Evolutionary conservation across 2,329 filamentous ascomycete species (phyloP).

Genomic region (Capronia epimyces): DNA sequence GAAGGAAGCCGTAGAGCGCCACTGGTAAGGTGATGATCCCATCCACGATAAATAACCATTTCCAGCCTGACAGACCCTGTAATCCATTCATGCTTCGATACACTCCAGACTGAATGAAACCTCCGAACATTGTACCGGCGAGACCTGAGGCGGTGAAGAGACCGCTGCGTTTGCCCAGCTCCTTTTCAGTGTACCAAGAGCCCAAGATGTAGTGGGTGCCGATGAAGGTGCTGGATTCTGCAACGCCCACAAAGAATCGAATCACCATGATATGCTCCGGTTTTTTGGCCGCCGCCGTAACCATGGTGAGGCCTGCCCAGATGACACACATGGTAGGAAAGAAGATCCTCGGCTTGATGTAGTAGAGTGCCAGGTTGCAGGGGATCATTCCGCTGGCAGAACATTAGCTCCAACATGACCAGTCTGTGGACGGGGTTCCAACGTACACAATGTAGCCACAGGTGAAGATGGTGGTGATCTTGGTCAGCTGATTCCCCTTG

Average conservation of each 20-base stretch:
- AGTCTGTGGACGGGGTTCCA: neutral
- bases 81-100: conserved; percentile 50
- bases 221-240: conserved; percentile 15
- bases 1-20: conserved; percentile 40
- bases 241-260: conserved; percentile 24
- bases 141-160: conserved; percentile 36
- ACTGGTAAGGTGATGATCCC: conserved; percentile 42
- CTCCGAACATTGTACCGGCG: conserved; percentile 48
- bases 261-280: conserved; percentile 24
- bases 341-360: conserved; percentile 32
- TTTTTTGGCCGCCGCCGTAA: conserved; percentile 15
- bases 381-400: conserved; percentile 30
- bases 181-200: conserved; percentile 30
- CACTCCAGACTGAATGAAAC: conserved; percentile 52
- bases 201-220: conserved; percentile 33
- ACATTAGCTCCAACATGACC: neutral
- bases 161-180: conserved; percentile 37
- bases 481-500: conserved; percentile 35
- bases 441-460: conserved; percentile 21
- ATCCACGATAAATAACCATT: conserved; percentile 40
- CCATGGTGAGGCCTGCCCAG: conserved; percentile 33
- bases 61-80: conserved; percentile 43
- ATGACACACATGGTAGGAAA: conserved; percentile 32
- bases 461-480: conserved; percentile 24
- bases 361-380: conserved; percentile 32